Percentiles rank a stretch among this genome's conserved stretches.
Conservation (phyloP, 2,329 filamentous ascomycete genomes). For the Lasiodiplodia sp. region DNA sequence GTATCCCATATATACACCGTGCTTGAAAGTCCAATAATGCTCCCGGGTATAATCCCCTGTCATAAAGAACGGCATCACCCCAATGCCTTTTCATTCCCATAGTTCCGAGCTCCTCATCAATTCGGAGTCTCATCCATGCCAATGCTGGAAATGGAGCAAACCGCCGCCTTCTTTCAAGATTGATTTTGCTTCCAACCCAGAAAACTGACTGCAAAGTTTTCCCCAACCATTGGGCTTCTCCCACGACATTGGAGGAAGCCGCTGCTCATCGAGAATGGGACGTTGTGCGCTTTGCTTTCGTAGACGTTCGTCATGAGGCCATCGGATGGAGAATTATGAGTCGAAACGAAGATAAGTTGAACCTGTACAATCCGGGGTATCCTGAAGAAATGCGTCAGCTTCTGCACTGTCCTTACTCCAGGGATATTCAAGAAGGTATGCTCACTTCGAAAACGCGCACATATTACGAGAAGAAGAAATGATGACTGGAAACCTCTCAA, state of each 20-base stretch:
- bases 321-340: background rate
- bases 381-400: background rate
- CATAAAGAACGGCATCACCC: background rate
- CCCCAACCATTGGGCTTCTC: background rate
- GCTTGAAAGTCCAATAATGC: background rate
- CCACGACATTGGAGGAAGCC: background rate
- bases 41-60: background rate
- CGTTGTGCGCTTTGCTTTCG: background rate
- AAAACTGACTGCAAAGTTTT: background rate
- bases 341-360: background rate
- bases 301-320: background rate
- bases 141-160: background rate
- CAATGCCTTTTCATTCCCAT: background rate
- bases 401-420: background rate
- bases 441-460: conserved; percentile 1
- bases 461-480: background rate
- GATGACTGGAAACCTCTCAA: background rate
- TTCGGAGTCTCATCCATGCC: background rate
- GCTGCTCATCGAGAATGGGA: background rate
- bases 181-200: background rate
- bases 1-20: background rate
- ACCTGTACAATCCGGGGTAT: background rate
- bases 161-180: background rate
- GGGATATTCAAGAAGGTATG: background rate
- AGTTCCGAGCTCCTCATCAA: background rate